These are phyloP conservation scores for Paraglomus brasilianum DNA, from an alignment of 192 early-diverging fungal species.

Conservation along the genomic window DNA sequence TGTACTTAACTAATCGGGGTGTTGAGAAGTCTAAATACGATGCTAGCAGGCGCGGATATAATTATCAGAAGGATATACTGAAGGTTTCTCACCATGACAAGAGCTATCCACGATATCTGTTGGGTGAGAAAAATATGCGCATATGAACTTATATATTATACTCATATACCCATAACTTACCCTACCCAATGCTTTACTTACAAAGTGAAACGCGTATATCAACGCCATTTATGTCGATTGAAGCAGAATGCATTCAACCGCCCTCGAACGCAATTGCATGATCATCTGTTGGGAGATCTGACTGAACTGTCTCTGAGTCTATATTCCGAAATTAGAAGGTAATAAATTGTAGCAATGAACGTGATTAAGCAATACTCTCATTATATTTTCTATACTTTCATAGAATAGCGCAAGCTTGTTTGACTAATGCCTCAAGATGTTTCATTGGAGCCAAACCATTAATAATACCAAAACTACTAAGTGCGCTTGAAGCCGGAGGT, in stretches of 20 bases:
- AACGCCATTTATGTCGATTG: constrained; percentile 54
- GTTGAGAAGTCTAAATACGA: constrained; percentile 50
- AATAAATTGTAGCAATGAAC: constrained; percentile 1
- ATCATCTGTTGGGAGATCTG: constrained; percentile 53
- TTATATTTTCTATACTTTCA: not conserved
- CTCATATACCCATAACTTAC: not conserved
- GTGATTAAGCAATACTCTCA: not conserved
- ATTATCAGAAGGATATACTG: constrained; percentile 49
- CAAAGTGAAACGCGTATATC: constrained; percentile 48
- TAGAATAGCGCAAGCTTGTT: constrained; percentile 51
- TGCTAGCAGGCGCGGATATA: constrained; percentile 51
- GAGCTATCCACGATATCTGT: constrained; percentile 51
- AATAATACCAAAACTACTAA: constrained; percentile 48
- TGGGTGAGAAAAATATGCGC: constrained; percentile 32
- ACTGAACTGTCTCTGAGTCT: constrained; percentile 55
- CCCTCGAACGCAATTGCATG: constrained; percentile 47
- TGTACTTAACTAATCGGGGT: constrained; percentile 56
- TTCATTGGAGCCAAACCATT: constrained; percentile 51
- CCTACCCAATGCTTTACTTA: constrained; percentile 24
- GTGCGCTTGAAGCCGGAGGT: constrained; percentile 45
- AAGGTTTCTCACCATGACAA: constrained; percentile 49
- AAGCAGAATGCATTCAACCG: constrained; percentile 55
- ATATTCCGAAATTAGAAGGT: constrained; percentile 62
- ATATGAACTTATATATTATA: not conserved
- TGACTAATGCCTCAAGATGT: constrained; percentile 47